Percentiles rank a stretch among this genome's conserved stretches.
Conservation (phyloP, 2,329 filamentous ascomycete genomes). For the Xylaria arbuscula region DNA sequence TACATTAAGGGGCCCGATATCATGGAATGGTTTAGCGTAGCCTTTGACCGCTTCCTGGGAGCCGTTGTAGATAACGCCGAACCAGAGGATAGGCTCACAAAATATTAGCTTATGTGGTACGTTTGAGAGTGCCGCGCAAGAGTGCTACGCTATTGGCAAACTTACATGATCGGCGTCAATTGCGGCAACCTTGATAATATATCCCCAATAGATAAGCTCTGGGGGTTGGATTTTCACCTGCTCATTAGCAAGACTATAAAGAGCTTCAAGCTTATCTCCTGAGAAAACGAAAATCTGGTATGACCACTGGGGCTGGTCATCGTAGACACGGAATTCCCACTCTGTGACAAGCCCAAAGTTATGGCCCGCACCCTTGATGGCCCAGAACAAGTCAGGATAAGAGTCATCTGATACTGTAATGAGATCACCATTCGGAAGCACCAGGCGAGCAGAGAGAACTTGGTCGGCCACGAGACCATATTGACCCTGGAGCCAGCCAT, state of each 20-base stretch:
- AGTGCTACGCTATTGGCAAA: background rate
- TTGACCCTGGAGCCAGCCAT: constrained; percentile 46
- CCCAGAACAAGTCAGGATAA: constrained; percentile 48
- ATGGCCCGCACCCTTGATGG: constrained; percentile 40
- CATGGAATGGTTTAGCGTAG: constrained; percentile 39
- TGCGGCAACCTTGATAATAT: constrained; percentile 36
- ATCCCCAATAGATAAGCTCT: constrained; percentile 37
- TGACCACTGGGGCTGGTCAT: constrained; percentile 27
- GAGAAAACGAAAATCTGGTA: constrained; percentile 42
- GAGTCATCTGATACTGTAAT: constrained; percentile 39
- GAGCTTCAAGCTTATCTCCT: constrained; percentile 37
- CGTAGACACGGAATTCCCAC: constrained; percentile 36
- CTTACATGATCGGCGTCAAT: constrained; percentile 39
- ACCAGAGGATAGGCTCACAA: constrained; percentile 43
- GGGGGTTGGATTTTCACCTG: constrained; percentile 35
- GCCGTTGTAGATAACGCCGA: constrained; percentile 41
- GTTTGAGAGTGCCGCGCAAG: background rate
- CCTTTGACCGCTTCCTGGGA: constrained; percentile 21
- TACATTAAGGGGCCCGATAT: constrained; percentile 32
- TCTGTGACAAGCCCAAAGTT: constrained; percentile 42
- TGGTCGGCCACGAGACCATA: constrained; percentile 41
- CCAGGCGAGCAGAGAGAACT: constrained; percentile 37
- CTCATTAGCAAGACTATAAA: constrained; percentile 33
- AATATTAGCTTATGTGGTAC: too few relatives aligned
- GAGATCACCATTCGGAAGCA: constrained; percentile 37